A percentile compares a stretch with the other conserved stretches of the same genome.
phyloP scores from a whole-genome alignment of 2,329 filamentous ascomycete species.

The Macrophomina phaseolina region DNA sequence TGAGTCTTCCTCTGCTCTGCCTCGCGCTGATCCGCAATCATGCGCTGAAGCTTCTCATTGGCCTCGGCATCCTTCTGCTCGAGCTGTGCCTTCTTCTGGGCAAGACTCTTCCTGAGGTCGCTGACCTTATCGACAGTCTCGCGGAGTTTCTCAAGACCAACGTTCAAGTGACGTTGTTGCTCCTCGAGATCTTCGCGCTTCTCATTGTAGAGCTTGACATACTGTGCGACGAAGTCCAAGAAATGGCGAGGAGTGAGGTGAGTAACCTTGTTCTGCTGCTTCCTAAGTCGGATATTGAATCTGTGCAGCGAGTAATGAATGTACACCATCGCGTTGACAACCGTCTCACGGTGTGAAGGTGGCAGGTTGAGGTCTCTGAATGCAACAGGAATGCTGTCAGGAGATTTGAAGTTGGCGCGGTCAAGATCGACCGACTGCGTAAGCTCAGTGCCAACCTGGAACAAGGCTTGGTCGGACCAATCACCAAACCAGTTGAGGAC shows the following conservation, averaged over 20 bases:
- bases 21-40: conserved; percentile 95
- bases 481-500: conserved; percentile 99
- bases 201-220: conserved; percentile 95
- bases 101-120: conserved; percentile 86
- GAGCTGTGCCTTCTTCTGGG: conserved; percentile 91
- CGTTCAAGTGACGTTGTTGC: conserved; percentile 96
- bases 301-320: conserved; percentile 93
- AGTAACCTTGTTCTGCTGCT: conserved; percentile 90
- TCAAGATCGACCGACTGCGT: conserved; percentile 97
- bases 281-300: conserved; percentile 86
- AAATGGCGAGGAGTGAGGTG: conserved; percentile 97
- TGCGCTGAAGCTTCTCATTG: conserved; percentile 94
- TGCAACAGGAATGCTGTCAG: conserved; percentile 90
- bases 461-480: conserved; percentile 98
- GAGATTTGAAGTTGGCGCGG: conserved; percentile 80
- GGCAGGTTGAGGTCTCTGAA: conserved; percentile 86
- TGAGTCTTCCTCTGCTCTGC: conserved; percentile 89
- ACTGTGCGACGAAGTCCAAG: conserved; percentile 96
- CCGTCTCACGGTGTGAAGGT: conserved; percentile 85
- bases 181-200: conserved; percentile 98
- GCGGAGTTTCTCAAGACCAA: conserved; percentile 94
- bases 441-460: conserved; percentile 94
- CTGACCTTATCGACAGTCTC: conserved; percentile 98
- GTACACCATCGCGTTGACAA: conserved; percentile 98
- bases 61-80: conserved; percentile 94